Conservation (phyloP, 257 asterid species). For the Capsicum pubescens region DNA sequence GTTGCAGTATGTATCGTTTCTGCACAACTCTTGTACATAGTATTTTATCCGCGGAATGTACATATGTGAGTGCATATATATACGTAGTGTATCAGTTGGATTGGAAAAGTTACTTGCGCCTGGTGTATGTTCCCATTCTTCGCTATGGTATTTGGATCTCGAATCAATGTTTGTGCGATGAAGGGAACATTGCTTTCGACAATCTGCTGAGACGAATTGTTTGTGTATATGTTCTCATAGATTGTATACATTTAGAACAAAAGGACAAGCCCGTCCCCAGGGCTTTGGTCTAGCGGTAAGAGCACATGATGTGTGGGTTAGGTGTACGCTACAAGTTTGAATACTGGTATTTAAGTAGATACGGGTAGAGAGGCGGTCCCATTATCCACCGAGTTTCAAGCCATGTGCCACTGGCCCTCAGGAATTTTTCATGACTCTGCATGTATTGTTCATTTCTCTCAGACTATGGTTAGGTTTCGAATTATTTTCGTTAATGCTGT, state of each 20-base stretch:
- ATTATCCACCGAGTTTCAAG: background rate
- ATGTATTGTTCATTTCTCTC: background rate
- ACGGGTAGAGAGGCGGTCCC: background rate
- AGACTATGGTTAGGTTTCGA: background rate
- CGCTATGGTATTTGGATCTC: background rate
- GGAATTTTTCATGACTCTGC: background rate
- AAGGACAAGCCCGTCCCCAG: too few relatives aligned
- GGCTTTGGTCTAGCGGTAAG: background rate
- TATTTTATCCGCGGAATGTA: background rate
- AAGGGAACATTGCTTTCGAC: background rate
- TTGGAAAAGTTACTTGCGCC: background rate
- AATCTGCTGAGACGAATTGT: background rate
- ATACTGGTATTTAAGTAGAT: background rate
- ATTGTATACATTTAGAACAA: background rate
- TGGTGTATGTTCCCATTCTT: background rate
- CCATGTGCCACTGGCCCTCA: background rate
- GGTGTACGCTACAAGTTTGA: background rate
- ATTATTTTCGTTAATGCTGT: background rate
- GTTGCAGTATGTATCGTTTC: background rate
- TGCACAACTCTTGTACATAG: conserved; percentile 8
- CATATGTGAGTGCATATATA: background rate
- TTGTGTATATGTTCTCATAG: background rate
- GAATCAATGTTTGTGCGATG: background rate
- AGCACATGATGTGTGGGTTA: background rate
- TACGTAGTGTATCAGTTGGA: background rate